These are phyloP conservation scores for Beta lomatogona DNA, from an alignment of 179 eudicot genomes.

Conservation along the genomic window DNA sequence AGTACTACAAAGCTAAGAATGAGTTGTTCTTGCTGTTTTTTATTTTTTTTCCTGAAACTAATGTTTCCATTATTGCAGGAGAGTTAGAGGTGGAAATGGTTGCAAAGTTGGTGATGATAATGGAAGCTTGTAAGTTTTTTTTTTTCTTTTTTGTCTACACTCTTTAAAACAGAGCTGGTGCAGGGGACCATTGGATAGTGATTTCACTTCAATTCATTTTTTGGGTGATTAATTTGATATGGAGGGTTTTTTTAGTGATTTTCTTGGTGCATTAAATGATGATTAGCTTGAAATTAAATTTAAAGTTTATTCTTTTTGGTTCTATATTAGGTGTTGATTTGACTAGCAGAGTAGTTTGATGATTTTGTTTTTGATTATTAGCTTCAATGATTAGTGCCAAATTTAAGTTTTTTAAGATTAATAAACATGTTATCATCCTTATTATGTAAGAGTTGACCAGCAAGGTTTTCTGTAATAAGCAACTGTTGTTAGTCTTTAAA, in stretches of 20 bases:
- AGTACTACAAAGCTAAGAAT: constrained; percentile 12
- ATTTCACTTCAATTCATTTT: not conserved
- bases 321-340: not conserved
- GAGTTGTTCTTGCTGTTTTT: constrained; percentile 15
- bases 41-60: constrained; percentile 5
- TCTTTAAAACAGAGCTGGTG: constrained; percentile 7
- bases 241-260: not conserved
- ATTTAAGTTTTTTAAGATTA: constrained; percentile 13
- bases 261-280: constrained; percentile 7
- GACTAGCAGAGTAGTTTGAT: constrained; percentile 11
- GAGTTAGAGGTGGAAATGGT: constrained; percentile 94
- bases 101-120: constrained; percentile 98
- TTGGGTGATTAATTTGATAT: constrained; percentile 24
- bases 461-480: constrained; percentile 8
- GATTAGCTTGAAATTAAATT: constrained; percentile 21
- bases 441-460: constrained; percentile 31
- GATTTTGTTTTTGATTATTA: constrained; percentile 5
- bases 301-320: not conserved
- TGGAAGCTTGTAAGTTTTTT: constrained; percentile 97
- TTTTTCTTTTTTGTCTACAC: constrained; percentile 12
- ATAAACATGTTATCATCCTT: constrained; percentile 22
- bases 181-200: constrained; percentile 24
- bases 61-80: constrained; percentile 52
- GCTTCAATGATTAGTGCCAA: constrained; percentile 27
- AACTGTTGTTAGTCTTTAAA: constrained; percentile 1